Percentiles rank a stretch among this genome's conserved stretches.
These are phyloP conservation scores for Kodamaea kaohsiungensis DNA, from an alignment of 805 yeast genomes.

Conservation along the genomic window DNA sequence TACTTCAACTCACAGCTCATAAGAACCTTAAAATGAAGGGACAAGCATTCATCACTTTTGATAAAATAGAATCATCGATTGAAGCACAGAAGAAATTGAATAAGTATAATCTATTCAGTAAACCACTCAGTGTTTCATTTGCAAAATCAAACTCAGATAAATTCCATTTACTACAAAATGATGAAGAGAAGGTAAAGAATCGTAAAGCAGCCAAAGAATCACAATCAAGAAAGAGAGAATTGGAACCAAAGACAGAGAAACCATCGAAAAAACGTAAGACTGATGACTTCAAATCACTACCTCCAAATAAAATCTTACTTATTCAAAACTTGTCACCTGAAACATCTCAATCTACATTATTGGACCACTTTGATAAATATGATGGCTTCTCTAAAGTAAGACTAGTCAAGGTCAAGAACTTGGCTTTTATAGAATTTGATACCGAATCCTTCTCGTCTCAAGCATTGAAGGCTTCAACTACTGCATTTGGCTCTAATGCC, in stretches of 20 bases:
- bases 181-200: constrained; percentile 21
- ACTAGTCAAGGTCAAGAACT: constrained; percentile 61
- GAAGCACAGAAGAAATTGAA: constrained; percentile 47
- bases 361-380: constrained; percentile 45
- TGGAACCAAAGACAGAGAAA: constrained; percentile 5
- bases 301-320: constrained; percentile 71
- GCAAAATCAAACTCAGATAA: constrained; percentile 50
- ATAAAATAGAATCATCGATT: constrained; percentile 40
- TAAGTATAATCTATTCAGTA: constrained; percentile 44
- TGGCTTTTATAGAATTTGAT: constrained; percentile 82
- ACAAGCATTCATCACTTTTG: constrained; percentile 75
- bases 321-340: constrained; percentile 60
- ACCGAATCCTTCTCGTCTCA: constrained; percentile 48
- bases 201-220: constrained; percentile 22
- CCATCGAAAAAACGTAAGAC: constrained; percentile 16
- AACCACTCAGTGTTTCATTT: constrained; percentile 46
- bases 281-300: constrained; percentile 35
- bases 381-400: constrained; percentile 70
- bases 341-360: constrained; percentile 30
- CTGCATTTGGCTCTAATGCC: constrained; percentile 22
- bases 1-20: constrained; percentile 55
- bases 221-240: constrained; percentile 13
- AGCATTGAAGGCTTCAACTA: constrained; percentile 6
- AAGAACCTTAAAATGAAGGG: constrained; percentile 70
- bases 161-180: constrained; percentile 16